These are phyloP conservation scores for Anisodus tanguticus DNA, from an alignment of 257 asterid genomes.

Conservation along the genomic window DNA sequence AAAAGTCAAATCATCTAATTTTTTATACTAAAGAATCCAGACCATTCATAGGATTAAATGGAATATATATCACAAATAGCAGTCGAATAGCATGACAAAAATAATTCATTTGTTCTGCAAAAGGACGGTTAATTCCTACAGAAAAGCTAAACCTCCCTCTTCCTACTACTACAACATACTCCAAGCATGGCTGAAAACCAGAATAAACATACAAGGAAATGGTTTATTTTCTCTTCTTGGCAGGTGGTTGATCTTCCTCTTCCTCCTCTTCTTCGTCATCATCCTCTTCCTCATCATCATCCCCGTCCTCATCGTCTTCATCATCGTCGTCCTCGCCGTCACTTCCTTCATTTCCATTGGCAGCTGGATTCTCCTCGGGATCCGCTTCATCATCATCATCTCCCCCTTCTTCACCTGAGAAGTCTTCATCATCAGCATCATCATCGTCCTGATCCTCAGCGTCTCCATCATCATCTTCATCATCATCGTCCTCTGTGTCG, in stretches of 20 bases:
- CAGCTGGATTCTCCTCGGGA: slow-evolving; percentile 34
- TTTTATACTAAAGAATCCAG: not conserved
- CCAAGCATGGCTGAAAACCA: slow-evolving; percentile 44
- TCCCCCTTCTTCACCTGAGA: slow-evolving; percentile 50
- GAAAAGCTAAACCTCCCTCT: slow-evolving; percentile 42
- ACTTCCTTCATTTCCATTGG: slow-evolving; percentile 4
- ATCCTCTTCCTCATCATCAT: not conserved
- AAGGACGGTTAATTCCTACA: slow-evolving; percentile 53
- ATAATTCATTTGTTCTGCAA: slow-evolving; percentile 37
- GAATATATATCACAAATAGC: slow-evolving; percentile 37
- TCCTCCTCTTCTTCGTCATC: not conserved
- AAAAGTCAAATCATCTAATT: not conserved
- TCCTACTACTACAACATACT: slow-evolving; percentile 53
- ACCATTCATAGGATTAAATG: not conserved
- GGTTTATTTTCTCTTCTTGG: slow-evolving; percentile 80
- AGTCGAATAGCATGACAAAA: slow-evolving; percentile 43
- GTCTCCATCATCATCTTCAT: slow-evolving; percentile 67
- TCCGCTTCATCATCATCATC: slow-evolving; percentile 67
- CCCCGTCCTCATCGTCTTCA: not conserved
- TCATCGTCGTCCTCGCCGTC: not conserved
- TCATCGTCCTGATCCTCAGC: slow-evolving; percentile 56
- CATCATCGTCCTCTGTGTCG: slow-evolving; percentile 80
- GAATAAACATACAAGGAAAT: slow-evolving; percentile 36
- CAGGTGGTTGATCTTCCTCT: slow-evolving; percentile 77
- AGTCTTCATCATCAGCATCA: slow-evolving; percentile 69